Conservation (phyloP, 2,329 filamentous ascomycete species). For the Septoria petroselini region DNA sequence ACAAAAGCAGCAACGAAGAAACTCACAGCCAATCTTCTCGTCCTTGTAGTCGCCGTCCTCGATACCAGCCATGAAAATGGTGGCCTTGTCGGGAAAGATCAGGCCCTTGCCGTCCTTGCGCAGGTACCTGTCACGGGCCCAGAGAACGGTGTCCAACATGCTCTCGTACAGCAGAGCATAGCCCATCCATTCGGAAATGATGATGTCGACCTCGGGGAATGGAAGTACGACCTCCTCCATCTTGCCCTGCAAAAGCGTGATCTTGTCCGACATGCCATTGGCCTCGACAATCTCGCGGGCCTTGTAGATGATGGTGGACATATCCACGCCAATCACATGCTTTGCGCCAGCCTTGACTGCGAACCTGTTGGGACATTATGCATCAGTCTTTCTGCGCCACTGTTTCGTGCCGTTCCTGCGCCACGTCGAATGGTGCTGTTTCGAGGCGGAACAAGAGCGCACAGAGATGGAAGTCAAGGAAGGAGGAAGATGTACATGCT, state of each 20-base stretch:
- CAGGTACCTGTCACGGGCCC: slow-evolving; percentile 91
- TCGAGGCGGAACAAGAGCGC: neutral
- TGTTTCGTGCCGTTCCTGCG: slow-evolving; percentile 2
- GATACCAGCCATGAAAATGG: slow-evolving; percentile 93
- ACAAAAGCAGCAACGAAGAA: slow-evolving; percentile 3
- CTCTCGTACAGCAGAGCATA: slow-evolving; percentile 98
- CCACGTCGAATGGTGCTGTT: neutral
- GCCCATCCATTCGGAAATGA: slow-evolving; percentile 99
- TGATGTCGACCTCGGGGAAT: slow-evolving; percentile 95
- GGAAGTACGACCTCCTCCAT: slow-evolving; percentile 98
- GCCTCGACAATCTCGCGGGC: slow-evolving; percentile 87
- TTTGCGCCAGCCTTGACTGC: slow-evolving; percentile 93
- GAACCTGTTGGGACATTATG: slow-evolving; percentile 62
- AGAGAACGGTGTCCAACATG: slow-evolving; percentile 98
- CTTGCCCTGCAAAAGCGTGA: slow-evolving; percentile 96
- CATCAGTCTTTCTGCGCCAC: slow-evolving; percentile 10
- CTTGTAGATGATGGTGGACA: slow-evolving; percentile 99
- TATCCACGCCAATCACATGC: slow-evolving; percentile 98
- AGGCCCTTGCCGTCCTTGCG: slow-evolving; percentile 67
- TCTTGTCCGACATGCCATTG: slow-evolving; percentile 93
- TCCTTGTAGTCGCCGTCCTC: slow-evolving; percentile 99
- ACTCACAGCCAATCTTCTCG: slow-evolving; percentile 97
- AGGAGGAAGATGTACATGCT: slow-evolving; percentile 71
- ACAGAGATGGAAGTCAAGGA: slow-evolving; percentile 17
- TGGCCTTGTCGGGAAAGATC: slow-evolving; percentile 98